These are phyloP conservation scores for Leucosporidium scottii DNA, from an alignment of 768 basidiomycete species.

Conservation along the genomic window DNA sequence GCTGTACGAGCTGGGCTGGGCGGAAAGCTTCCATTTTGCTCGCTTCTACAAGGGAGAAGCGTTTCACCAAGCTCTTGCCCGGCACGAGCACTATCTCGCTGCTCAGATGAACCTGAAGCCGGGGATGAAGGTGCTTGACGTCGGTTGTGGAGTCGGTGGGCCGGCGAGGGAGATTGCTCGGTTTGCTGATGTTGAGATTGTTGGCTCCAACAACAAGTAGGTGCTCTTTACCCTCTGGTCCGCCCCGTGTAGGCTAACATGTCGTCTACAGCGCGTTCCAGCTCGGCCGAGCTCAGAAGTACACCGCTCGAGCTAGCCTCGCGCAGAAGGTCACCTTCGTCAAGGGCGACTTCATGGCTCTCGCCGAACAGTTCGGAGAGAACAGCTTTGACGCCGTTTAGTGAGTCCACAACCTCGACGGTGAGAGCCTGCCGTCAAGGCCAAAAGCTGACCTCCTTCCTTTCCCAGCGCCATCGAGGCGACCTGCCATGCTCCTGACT, in stretches of 20 bases:
- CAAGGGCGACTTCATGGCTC: conserved; percentile 95
- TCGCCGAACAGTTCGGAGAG: conserved; percentile 83
- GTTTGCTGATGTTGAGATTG: conserved; percentile 75
- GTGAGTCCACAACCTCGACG: conserved; percentile 34
- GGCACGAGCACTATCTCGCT: conserved; percentile 96
- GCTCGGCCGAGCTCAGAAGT: conserved; percentile 71
- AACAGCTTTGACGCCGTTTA: conserved; percentile 87
- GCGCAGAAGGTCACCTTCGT: conserved; percentile 70
- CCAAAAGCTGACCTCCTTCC: too few relatives aligned
- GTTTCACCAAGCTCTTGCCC: conserved; percentile 52
- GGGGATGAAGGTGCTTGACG: conserved; percentile 93
- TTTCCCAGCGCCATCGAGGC: conserved; percentile 71
- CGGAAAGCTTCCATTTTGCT: conserved; percentile 73
- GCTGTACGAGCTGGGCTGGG: conserved; percentile 77
- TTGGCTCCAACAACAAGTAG: conserved; percentile 76
- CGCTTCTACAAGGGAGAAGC: conserved; percentile 82
- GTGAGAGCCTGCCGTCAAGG: too few relatives aligned
- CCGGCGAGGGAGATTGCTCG: conserved; percentile 91
- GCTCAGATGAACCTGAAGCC: conserved; percentile 72
- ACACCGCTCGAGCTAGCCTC: conserved; percentile 69
- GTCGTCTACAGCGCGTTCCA: conserved; percentile 59
- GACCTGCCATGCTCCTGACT: conserved; percentile 89
- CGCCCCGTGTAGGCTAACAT: too few relatives aligned
- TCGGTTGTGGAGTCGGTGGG: conserved; percentile 93
- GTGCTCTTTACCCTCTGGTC: too few relatives aligned